Conservation (phyloP, 495 filamentous ascomycete genomes). For the Talaromyces thailandensis region DNA sequence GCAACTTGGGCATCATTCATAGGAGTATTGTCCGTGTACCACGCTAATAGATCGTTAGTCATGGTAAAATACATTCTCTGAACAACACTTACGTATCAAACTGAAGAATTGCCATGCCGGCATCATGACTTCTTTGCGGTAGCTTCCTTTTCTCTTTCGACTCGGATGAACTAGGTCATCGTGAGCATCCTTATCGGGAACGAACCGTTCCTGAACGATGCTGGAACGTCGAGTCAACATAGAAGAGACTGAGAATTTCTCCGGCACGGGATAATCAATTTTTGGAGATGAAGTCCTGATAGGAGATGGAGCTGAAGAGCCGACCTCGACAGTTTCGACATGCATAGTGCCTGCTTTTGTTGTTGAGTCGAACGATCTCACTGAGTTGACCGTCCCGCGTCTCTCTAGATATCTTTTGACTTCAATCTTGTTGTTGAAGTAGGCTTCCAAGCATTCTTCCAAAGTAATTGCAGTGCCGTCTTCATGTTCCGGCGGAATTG, state of each 20-base stretch:
- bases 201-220: conserved; percentile 53
- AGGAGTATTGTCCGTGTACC: conserved; percentile 63
- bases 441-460: conserved; percentile 84
- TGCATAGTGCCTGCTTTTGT: conserved; percentile 42
- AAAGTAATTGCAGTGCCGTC: conserved; percentile 61
- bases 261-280: conserved; percentile 22
- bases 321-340: conserved; percentile 52
- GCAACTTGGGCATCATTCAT: conserved; percentile 61
- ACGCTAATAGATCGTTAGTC: conserved; percentile 41
- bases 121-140: conserved; percentile 82
- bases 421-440: conserved; percentile 92
- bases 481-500: conserved; percentile 55
- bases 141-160: conserved; percentile 32
- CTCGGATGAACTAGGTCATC: conserved; percentile 17
- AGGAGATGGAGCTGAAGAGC: conserved; percentile 32
- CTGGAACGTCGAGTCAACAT: conserved; percentile 40
- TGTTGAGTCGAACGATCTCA: conserved; percentile 41
- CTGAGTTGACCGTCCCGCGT: conserved; percentile 45
- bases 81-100: conserved; percentile 57
- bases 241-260: conserved; percentile 14
- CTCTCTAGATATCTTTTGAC: conserved; percentile 72
- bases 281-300: conserved; percentile 23
- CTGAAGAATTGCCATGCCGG: conserved; percentile 98
- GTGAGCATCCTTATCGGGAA: conserved; percentile 37
- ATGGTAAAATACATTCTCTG: background rate